Base-by-base conservation (phyloP, 768 basidiomycete genomes). In the Mycena kentingensis region DNA sequence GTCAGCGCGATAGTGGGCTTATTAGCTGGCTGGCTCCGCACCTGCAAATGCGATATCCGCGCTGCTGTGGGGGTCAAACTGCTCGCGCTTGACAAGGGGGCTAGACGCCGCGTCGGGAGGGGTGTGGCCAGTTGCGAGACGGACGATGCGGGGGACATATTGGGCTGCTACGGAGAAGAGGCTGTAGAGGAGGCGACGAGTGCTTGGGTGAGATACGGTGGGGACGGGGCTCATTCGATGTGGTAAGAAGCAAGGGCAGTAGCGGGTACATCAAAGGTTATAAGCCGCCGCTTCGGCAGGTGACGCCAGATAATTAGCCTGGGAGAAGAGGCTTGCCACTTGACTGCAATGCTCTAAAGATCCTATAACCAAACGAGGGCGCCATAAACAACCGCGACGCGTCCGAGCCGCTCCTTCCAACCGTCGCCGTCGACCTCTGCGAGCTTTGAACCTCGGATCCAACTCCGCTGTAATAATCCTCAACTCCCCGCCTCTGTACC, bases 181-280 rank as follows among this genome's bases (percentile, higher is more conserved):
- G 55, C 76, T 66, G 51, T 75, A 71, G 49, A 79, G 61, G 53
- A 77, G 71, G 56, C 76, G 79, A 52, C 79, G 70, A 52, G 77
- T 74, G 52, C 65, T 67, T 52, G 64, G 55, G 22, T 24, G 41
- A 27, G 67, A 67, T 49, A 60, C 62, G 19, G 63, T 46, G 37
- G 67, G 70, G 49, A 67, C 54, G n/a, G 69, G 69, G 65, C 68
- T 71, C 72, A 73, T 73, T 72, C 72, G 70, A 68, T 28, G 57
- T 53, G 58, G 19, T 51, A 54, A 44, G 49, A 49, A 26, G 39
- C 35, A 58, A 52, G 49, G 24, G 31, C 18, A 31, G n/a, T n/a
- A n/a, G n/a, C n/a, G n/a, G n/a, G n/a, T n/a, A n/a, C n/a, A n/a
- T n/a, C n/a, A 36, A 11, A 11, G 7, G 41, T n/a, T 38, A 24